phyloP scores from a whole-genome alignment of 495 filamentous ascomycete genomes.

The Penicillium alfredii region DNA sequence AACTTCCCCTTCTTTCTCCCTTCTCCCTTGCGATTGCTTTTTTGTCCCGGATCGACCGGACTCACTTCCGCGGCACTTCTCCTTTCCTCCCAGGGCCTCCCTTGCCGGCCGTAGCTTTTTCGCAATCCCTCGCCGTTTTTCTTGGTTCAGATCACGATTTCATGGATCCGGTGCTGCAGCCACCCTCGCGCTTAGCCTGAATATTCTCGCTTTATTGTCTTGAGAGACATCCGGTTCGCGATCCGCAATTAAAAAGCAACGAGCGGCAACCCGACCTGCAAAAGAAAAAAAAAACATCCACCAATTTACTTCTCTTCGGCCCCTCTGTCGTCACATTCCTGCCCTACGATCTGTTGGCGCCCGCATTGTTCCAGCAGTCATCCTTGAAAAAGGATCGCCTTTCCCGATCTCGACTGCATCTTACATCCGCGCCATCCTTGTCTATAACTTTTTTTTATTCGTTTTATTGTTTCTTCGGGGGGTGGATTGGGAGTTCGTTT shows the following conservation, averaged over 20 bases:
- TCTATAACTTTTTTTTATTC: constrained; percentile 19
- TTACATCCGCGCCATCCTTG: constrained; percentile 26
- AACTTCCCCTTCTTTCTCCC: constrained; percentile 18
- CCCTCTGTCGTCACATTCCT: constrained; percentile 40
- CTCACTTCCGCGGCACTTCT: constrained; percentile 36
- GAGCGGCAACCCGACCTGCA: constrained; percentile 25
- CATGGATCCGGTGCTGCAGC: constrained; percentile 24
- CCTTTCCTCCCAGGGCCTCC: constrained; percentile 36
- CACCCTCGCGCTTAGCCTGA: constrained; percentile 21
- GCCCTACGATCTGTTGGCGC: constrained; percentile 35
- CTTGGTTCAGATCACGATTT: constrained; percentile 34
- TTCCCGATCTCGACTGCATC: constrained; percentile 41
- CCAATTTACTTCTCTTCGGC: constrained; percentile 20
- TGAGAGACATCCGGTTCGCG: constrained; percentile 10
- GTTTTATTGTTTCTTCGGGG: constrained; percentile 15
- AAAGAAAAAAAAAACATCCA: constrained; percentile 6
- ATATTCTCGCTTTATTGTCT: constrained; percentile 6
- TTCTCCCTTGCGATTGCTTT: constrained; percentile 36
- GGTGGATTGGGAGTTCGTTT: constrained; percentile 26
- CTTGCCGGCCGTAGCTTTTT: constrained; percentile 34
- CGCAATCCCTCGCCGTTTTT: too few relatives aligned
- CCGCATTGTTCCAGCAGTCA: constrained; percentile 32
- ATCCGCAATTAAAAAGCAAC: constrained; percentile 27
- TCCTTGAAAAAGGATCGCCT: constrained; percentile 35
- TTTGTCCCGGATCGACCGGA: constrained; percentile 34